These are phyloP conservation scores for Heracleum sosnowskyi DNA, from an alignment of 129 eudicot genomes.

Conservation along the genomic window DNA sequence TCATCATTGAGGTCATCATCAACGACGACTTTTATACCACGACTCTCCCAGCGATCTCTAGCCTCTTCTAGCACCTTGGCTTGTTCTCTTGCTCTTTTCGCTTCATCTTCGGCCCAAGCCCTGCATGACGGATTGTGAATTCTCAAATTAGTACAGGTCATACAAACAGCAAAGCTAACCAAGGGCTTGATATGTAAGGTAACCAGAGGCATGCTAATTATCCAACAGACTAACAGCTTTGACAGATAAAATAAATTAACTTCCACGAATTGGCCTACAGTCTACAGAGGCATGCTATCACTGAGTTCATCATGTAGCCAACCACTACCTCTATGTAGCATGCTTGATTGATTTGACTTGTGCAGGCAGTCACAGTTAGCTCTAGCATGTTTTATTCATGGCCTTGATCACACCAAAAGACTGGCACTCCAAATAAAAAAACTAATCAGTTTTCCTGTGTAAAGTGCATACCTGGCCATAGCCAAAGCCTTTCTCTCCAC, in stretches of 20 bases:
- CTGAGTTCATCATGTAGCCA: not conserved
- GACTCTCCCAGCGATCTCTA: slow-evolving; percentile 76
- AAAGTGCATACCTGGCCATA: slow-evolving; percentile 72
- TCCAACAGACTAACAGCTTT: not conserved
- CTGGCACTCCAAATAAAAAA: not conserved
- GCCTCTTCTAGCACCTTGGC: slow-evolving; percentile 88
- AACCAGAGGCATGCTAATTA: not conserved
- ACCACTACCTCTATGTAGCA: not conserved
- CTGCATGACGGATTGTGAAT: slow-evolving; percentile 27
- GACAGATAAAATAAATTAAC: not conserved
- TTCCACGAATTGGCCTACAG: not conserved
- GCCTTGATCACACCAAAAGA: not conserved
- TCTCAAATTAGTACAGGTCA: not conserved
- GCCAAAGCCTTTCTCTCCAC: slow-evolving; percentile 95
- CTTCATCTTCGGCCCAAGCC: slow-evolving; percentile 98
- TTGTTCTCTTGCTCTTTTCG: slow-evolving; percentile 89
- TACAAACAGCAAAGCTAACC: not conserved
- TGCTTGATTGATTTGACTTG: not conserved
- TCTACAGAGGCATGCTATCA: not conserved
- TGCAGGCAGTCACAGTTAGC: not conserved
- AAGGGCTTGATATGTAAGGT: not conserved
- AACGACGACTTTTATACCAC: slow-evolving; percentile 75
- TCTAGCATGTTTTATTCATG: not conserved
- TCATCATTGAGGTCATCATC: slow-evolving; percentile 79
- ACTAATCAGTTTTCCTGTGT: not conserved